Evolutionary conservation across 108 stramenopile genomes (phyloP), one percentile per base, ranked within the genome.

Genomic region (Aureococcus anophagefferens): DNA sequence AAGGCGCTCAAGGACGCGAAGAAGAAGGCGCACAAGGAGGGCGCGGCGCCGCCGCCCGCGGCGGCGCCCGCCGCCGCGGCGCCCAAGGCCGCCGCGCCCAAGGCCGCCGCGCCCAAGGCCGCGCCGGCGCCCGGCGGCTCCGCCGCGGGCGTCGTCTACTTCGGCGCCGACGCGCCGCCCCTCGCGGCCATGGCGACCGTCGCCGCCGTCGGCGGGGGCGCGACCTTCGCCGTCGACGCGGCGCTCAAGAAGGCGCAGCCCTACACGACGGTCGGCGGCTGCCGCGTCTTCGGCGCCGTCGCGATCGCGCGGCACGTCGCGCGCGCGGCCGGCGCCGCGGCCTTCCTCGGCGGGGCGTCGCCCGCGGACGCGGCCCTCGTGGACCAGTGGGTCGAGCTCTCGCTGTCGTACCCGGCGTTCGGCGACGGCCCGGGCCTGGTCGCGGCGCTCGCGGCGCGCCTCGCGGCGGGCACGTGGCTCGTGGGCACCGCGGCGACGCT

Each of bases 351-450:
- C 11, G 72, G n/a, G 32, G 21, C 3, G 3, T 59, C 51, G 3
- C 25, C 51, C 3, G 21, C 25, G 21, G 21, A 59, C 17, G 25
- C 29, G 46, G 89, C 88, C 31, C 59, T 77, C 30, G 76, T 93
- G 44, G 93, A 96, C 76, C 83, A 94, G 77, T 98, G 94, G 94
- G 76, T 95, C 28, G 94, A 98, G 72, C 90, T 95, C 74, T 83
- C 88, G 14, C 75, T 79, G 17, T 83, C 91, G 0, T 70, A 89
- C 72, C 72, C 78, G 31, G 83, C 81, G 69, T 75, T 88, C 67
- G 73, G 75, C 34, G 73, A 75, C 68, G 81, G 77, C 4, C 80
- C 86, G 35, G 31, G 66, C 9, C 67, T 92, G 35, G 76, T 81
- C 35, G 74, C 81, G 68, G 91, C 89, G 0, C 62, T 93, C 69